Evolutionary conservation across 2,329 filamentous ascomycete genomes (phyloP).

Genomic region (Escovopsis sp.): DNA sequence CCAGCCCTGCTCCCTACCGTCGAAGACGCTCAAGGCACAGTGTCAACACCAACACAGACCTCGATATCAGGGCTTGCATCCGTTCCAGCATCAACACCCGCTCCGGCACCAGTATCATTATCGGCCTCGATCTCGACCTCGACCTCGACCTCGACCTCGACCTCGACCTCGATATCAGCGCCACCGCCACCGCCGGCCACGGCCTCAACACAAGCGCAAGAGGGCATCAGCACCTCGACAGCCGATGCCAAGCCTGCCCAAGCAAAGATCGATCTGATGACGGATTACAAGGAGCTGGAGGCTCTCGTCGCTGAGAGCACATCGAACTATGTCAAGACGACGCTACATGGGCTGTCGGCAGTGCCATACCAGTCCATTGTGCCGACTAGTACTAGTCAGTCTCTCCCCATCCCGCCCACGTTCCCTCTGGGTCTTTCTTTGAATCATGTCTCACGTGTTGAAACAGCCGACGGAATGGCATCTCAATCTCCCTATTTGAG

Average conservation of each 20-base stretch:
- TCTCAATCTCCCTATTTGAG: conserved; percentile 22
- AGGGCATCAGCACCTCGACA: conserved; percentile 13
- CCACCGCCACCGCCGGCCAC: no score
- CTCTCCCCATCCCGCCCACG: no score
- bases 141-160: no score
- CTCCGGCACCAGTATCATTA: no score
- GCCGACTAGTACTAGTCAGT: conserved; percentile 23
- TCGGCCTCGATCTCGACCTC: no score
- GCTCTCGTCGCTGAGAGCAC: conserved; percentile 30
- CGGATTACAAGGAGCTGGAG: conserved; percentile 28
- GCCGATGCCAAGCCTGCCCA: conserved; percentile 11
- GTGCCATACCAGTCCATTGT: conserved; percentile 28
- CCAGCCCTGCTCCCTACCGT: conserved; percentile 3
- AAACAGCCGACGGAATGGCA: conserved; percentile 18
- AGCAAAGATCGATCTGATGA: conserved; percentile 19
- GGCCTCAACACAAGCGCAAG: conserved; percentile 5
- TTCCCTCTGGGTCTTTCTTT: no score
- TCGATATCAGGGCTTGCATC: no score
- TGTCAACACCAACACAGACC: no score
- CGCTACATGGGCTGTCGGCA: conserved; percentile 27
- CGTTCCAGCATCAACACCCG: no score
- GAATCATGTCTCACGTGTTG: conserved; percentile 1
- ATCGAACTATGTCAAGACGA: conserved; percentile 29
- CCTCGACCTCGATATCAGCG: no score
- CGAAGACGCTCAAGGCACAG: conserved; percentile 13